Evolutionary conservation across 345 rosid genomes (phyloP), one percentile per base, ranked within the genome.

Genomic region (Hibiscus mutabilis): DNA sequence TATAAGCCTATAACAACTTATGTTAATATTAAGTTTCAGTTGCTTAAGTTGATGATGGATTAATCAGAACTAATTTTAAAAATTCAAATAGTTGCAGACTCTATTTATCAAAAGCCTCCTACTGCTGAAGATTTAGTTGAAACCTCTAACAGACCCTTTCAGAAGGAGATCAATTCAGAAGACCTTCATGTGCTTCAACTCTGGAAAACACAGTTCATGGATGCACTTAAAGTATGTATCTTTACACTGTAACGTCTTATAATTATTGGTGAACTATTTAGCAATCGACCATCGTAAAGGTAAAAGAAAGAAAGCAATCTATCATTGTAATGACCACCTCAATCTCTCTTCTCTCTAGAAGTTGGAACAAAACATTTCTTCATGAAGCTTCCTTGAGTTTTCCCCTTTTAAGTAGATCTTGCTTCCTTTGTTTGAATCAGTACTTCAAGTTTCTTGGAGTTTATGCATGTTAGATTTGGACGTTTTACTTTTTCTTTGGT

Each of bases 121-220:
- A 74, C 15, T 47, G 63, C 58, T 65, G 89, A 77, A 66, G 74
- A 77, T 47, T 62, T 77, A 57, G 78, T 79, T 21, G 88, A 77
- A 75, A 73, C 80, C 73, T 87, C 91, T 44, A 40, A 71, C 35
- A 66, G 74, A 56, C 66, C 71, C 72, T 66, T 67, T 46, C 72
- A 63, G 24, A 62, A 61, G 67, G 85, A 86, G 79, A 65, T 13
- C 60, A 58, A 40, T 63, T 66, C 58, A 33, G 77, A 71, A 37
- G 70, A 79, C 25, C 25, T 74, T 66, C 44, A 72, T 67, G 76
- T 83, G 72, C 75, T 83, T 55, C 64, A 86, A 65, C 58, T 77
- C 61, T 93, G 98, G 98, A 93, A 87, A 78, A 82, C 80, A 65
- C 98, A 93, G 60, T 91, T 91, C 75, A 67, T 85, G 76, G 94